These are phyloP conservation scores for Pichia sp. DNA, from an alignment of 1,139 yeast genomes.

Conservation along the genomic window DNA sequence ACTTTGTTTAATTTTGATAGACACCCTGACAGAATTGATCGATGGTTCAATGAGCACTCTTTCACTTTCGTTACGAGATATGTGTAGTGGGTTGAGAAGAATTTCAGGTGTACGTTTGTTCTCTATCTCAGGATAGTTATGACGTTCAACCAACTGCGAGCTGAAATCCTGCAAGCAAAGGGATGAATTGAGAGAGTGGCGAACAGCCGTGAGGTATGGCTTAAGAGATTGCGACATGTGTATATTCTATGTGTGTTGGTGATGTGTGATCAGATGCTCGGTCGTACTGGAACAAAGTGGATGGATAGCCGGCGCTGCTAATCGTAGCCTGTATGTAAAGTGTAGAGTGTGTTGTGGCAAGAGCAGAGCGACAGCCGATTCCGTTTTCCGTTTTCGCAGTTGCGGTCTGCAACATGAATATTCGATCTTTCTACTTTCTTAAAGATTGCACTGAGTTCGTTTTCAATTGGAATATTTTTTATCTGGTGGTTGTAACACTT, in stretches of 20 bases:
- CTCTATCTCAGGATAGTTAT: constrained; percentile 95
- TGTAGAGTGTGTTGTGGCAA: too few species aligned
- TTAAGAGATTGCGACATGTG: constrained; percentile 80
- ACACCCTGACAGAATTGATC: constrained; percentile 81
- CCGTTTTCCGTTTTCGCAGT: too few species aligned
- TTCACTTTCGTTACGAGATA: constrained; percentile 92
- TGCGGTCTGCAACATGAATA: too few species aligned
- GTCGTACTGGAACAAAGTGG: too few species aligned
- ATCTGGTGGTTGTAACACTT: too few species aligned
- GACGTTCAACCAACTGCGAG: constrained; percentile 93
- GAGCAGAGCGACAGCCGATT: too few species aligned
- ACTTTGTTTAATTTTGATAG: constrained; percentile 91
- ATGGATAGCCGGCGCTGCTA: too few species aligned
- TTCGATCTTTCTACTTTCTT: too few species aligned
- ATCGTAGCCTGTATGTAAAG: too few species aligned
- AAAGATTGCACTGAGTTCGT: too few species aligned
- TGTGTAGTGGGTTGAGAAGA: constrained; percentile 79
- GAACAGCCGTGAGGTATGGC: constrained; percentile 90
- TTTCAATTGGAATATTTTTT: too few species aligned
- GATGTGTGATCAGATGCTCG: too few species aligned
- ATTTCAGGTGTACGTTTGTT: constrained; percentile 76
- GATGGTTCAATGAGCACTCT: constrained; percentile 90
- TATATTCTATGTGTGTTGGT: neutral
- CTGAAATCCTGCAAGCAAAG: constrained; percentile 90
- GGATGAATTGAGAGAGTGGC: constrained; percentile 94